Evolutionary conservation across 2,329 filamentous ascomycete genomes (phyloP).

Genomic region (Fusarium odoratissimum): DNA sequence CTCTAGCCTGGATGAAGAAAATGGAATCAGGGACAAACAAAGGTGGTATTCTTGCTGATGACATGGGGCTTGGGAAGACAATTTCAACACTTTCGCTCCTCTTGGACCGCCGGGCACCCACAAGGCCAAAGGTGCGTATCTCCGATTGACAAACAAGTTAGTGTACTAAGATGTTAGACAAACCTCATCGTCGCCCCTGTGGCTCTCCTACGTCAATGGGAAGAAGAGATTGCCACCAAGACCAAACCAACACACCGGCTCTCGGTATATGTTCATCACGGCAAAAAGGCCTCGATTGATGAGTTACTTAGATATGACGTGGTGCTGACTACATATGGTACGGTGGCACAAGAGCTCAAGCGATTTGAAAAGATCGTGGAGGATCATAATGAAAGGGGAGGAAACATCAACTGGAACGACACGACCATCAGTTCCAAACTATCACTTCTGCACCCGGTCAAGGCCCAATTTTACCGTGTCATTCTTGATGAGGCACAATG

Average conservation of each 20-base stretch:
- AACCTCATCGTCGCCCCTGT: conserved; percentile 87
- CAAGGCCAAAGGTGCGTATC: conserved; percentile 48
- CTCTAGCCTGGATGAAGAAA: conserved; percentile 84
- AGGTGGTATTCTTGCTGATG: conserved; percentile 91
- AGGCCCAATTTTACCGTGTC: conserved; percentile 78
- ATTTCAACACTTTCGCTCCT: conserved; percentile 86
- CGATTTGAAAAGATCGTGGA: conserved; percentile 66
- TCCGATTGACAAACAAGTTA: neutral
- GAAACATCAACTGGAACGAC: conserved; percentile 50
- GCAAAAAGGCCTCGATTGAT: conserved; percentile 69
- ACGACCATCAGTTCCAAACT: conserved; percentile 54
- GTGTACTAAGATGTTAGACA: conserved; percentile 64
- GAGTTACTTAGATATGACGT: conserved; percentile 78
- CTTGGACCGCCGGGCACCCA: conserved; percentile 70
- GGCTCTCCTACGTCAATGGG: conserved; percentile 85
- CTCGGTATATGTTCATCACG: conserved; percentile 77
- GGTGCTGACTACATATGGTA: conserved; percentile 88
- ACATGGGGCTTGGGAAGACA: conserved; percentile 94
- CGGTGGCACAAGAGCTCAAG: conserved; percentile 72
- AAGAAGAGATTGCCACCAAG: conserved; percentile 79
- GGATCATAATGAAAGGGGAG: conserved; percentile 55
- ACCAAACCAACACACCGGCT: conserved; percentile 69
- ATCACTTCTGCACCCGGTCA: conserved; percentile 69
- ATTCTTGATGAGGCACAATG: conserved; percentile 88
- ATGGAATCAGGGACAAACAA: conserved; percentile 82